phyloP scores from a whole-genome alignment of 2,329 filamentous ascomycete species.

The Alternaria angustiovoidea region DNA sequence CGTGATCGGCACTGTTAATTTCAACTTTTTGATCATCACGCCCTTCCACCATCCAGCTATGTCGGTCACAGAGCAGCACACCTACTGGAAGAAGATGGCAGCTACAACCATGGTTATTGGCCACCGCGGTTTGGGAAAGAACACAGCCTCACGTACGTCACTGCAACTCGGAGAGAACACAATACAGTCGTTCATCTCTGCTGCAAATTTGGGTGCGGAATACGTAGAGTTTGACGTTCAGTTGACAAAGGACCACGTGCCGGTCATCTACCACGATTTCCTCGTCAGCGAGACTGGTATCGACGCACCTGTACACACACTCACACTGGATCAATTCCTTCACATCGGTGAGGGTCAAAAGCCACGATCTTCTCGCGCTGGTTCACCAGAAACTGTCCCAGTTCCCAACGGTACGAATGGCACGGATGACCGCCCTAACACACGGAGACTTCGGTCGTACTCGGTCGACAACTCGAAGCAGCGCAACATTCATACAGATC shows the following conservation, averaged over 20 bases:
- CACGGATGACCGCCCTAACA: conserved; percentile 23
- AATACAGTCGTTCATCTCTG: conserved; percentile 92
- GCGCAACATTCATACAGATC: conserved; percentile 51
- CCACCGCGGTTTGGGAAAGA: conserved; percentile 83
- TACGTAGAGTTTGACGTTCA: conserved; percentile 87
- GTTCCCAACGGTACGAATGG: conserved; percentile 25
- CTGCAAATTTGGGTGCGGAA: conserved; percentile 85
- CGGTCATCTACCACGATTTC: conserved; percentile 98
- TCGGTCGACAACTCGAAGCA: conserved; percentile 63
- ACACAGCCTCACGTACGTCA: conserved; percentile 81
- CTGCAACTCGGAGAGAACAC: conserved; percentile 97
- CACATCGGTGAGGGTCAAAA: conserved; percentile 74
- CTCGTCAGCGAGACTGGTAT: conserved; percentile 97
- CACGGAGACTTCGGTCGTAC: conserved; percentile 62
- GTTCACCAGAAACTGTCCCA: conserved; percentile 52
- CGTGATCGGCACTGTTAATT: conserved; percentile 92
- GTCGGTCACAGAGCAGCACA: conserved; percentile 87
- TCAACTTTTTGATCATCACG: conserved; percentile 95
- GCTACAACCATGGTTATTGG: conserved; percentile 84
- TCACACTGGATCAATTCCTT: conserved; percentile 94
- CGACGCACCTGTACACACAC: conserved; percentile 92
- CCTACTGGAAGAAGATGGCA: conserved; percentile 95
- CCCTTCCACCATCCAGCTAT: conserved; percentile 95
- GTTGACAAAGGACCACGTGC: conserved; percentile 97
- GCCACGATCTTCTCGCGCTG: conserved; percentile 57